Conservation (phyloP, 148 eudicot genomes). For the Silene latifolia region DNA sequence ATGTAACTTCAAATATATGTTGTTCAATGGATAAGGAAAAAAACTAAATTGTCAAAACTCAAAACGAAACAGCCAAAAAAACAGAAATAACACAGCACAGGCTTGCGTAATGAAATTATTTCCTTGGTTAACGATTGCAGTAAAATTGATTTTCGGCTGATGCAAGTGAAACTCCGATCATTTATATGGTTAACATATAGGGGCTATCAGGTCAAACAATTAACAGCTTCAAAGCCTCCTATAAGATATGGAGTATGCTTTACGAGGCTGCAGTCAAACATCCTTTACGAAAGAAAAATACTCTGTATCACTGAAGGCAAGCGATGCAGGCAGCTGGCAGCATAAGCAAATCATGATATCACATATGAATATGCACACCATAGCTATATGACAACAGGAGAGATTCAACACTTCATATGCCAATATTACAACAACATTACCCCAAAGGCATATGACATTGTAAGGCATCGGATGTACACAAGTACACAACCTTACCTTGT, state of each 20-base stretch:
- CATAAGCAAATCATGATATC: background rate
- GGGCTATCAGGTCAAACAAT: conserved; percentile 1
- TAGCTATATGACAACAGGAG: background rate
- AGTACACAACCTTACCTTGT: background rate
- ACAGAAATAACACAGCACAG: background rate
- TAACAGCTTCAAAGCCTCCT: background rate
- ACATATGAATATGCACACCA: background rate
- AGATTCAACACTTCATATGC: background rate
- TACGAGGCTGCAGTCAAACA: background rate
- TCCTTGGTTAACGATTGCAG: background rate
- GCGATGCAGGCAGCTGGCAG: conserved; percentile 4
- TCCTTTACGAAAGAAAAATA: background rate
- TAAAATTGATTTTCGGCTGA: background rate
- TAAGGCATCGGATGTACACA: background rate
- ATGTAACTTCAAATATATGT: background rate
- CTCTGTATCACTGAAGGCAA: background rate
- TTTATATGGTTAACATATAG: background rate
- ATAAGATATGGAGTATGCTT: background rate
- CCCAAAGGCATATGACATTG: background rate
- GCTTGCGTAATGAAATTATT: conserved; percentile 9
- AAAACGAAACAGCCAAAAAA: conserved; percentile 4
- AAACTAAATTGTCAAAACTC: background rate
- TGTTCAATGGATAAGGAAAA: background rate
- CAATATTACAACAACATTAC: background rate
- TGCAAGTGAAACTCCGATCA: background rate